phyloP scores from a whole-genome alignment of 805 yeast species.

The Kodamaea lidongshanica region DNA sequence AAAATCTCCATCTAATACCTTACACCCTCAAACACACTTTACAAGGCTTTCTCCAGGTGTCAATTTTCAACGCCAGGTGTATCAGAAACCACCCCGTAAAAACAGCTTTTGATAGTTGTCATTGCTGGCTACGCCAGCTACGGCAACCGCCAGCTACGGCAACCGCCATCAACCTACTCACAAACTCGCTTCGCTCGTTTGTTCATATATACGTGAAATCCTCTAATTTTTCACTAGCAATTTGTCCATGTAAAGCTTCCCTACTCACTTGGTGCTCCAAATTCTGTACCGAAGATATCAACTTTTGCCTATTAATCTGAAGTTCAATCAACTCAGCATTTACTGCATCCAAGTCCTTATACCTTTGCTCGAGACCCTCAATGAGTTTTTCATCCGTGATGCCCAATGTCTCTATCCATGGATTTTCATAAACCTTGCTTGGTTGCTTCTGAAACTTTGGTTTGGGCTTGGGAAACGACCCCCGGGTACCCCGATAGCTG shows the following conservation, averaged over 20 bases:
- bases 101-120: too few species aligned
- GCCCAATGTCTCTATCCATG: constrained; percentile 29
- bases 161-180: too few species aligned
- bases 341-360: constrained; percentile 19
- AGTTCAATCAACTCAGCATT: constrained; percentile 22
- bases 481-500: too few species aligned
- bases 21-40: too few species aligned
- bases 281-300: constrained; percentile 14
- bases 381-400: constrained; percentile 23
- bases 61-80: too few species aligned
- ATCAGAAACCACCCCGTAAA: too few species aligned
- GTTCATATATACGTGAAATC: constrained; percentile 34
- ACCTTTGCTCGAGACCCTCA: constrained; percentile 19
- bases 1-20: too few species aligned
- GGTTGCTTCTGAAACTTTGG: constrained; percentile 1
- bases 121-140: neutral
- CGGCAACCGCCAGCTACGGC: neutral
- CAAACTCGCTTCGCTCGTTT: neutral
- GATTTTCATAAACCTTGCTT: constrained; percentile 15
- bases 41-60: too few species aligned
- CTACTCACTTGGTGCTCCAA: constrained; percentile 21
- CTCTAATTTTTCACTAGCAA: constrained; percentile 45
- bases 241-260: constrained; percentile 30
- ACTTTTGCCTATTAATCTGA: constrained; percentile 19
- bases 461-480: constrained; percentile 1